Conservation (phyloP, 2,329 filamentous ascomycete species). For the Colletotrichum eleusines region DNA sequence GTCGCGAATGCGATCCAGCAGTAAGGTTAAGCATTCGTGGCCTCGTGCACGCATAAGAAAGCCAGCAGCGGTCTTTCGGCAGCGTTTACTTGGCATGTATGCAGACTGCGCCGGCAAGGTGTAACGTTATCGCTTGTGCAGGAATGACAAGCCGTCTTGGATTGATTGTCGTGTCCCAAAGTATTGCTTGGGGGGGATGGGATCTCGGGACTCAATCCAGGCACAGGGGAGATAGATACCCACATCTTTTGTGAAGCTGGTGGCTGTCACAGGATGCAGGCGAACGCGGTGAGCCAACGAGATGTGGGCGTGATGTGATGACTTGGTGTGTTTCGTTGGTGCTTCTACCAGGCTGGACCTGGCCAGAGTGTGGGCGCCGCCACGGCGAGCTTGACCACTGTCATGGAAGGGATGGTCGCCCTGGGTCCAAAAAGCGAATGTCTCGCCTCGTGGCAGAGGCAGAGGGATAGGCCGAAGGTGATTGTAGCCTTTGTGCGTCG, state of each 20-base stretch:
- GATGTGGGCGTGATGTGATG: conserved; percentile 26
- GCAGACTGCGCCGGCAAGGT: neutral
- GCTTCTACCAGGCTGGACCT: conserved; percentile 17
- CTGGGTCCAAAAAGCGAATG: neutral
- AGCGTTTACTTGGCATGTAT: conserved; percentile 5
- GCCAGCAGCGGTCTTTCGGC: neutral
- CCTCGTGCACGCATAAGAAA: neutral
- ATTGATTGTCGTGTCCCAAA: neutral
- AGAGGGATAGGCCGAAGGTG: neutral
- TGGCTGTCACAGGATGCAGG: conserved; percentile 27
- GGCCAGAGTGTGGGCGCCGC: neutral
- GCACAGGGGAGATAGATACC: conserved; percentile 5
- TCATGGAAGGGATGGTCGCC: conserved; percentile 17
- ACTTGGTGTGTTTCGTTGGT: conserved; percentile 17
- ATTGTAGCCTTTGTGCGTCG: neutral
- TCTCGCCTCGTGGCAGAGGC: neutral
- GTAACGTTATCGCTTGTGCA: neutral
- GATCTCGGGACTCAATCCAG: conserved; percentile 15
- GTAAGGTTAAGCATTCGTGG: neutral
- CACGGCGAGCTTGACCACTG: neutral
- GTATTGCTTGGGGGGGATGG: neutral
- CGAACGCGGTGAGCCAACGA: conserved; percentile 20
- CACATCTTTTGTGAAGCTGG: conserved; percentile 17
- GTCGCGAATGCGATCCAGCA: conserved; percentile 33
- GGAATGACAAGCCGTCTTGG: neutral